These are phyloP conservation scores for Chloranthus sessilifolius DNA, from an alignment of 164 flowering plant species.

Conservation along the genomic window DNA sequence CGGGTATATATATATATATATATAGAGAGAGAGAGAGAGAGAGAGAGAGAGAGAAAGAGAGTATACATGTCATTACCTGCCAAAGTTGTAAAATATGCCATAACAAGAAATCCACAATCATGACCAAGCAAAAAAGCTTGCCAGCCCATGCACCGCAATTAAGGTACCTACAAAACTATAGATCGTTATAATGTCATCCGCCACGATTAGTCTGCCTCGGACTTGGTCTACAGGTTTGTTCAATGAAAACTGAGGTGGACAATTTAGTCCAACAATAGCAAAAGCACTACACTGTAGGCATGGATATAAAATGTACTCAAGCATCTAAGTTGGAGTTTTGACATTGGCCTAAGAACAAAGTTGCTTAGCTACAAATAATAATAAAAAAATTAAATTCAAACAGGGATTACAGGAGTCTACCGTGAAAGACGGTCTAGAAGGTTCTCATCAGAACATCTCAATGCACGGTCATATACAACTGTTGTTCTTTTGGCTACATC, in stretches of 20 bases:
- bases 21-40: neutral
- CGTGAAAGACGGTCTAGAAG: slow-evolving; percentile 70
- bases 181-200: neutral
- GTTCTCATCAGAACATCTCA: slow-evolving; percentile 59
- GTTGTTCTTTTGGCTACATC: slow-evolving; percentile 94
- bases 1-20: too few species aligned
- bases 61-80: slow-evolving; percentile 44
- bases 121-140: slow-evolving; percentile 85
- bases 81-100: slow-evolving; percentile 64
- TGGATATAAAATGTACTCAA: too few species aligned
- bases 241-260: too few species aligned
- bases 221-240: too few species aligned
- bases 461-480: slow-evolving; percentile 81
- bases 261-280: too few species aligned
- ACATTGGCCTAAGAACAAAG: too few species aligned
- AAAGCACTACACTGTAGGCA: too few species aligned
- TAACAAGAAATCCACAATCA: slow-evolving; percentile 72
- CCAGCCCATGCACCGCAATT: slow-evolving; percentile 97
- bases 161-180: slow-evolving; percentile 48
- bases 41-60: neutral
- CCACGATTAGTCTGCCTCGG: too few species aligned
- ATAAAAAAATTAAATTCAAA: too few species aligned
- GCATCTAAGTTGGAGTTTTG: too few species aligned
- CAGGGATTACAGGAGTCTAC: slow-evolving; percentile 37
- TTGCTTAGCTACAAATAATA: too few species aligned